A percentile compares a stretch with the other conserved stretches of the same genome.
Evolutionary conservation across 768 basidiomycete species (phyloP).

Genomic region (Collybia sp.): DNA sequence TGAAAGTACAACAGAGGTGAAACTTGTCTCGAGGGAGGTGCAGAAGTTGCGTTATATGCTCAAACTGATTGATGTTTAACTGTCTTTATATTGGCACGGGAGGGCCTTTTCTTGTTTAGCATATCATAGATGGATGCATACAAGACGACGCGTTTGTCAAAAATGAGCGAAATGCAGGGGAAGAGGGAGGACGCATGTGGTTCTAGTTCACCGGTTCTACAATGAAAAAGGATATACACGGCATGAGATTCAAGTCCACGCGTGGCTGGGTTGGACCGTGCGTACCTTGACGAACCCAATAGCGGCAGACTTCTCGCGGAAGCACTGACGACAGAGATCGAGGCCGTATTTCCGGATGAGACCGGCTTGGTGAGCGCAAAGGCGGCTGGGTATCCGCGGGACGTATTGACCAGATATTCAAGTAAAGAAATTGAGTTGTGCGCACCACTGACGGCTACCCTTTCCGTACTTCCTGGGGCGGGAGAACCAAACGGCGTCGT

Average conservation of each 20-base stretch:
- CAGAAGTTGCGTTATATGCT: too few relatives aligned
- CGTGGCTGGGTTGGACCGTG: background rate
- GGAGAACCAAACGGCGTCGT: slow-evolving; percentile 98
- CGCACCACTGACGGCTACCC: slow-evolving; percentile 92
- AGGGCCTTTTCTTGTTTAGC: background rate
- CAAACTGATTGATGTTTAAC: background rate
- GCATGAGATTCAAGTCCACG: too few relatives aligned
- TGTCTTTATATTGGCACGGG: too few relatives aligned
- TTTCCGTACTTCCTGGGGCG: slow-evolving; percentile 94
- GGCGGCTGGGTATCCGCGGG: slow-evolving; percentile 53
- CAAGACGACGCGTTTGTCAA: slow-evolving; percentile 7
- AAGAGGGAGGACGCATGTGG: too few relatives aligned
- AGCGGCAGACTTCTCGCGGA: slow-evolving; percentile 91
- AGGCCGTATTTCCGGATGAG: slow-evolving; percentile 96
- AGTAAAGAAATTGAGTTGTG: slow-evolving; percentile 6
- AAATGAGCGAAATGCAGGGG: background rate
- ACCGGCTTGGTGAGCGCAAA: slow-evolving; percentile 96
- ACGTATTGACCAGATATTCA: background rate
- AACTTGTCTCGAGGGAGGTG: too few relatives aligned
- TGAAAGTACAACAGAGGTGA: too few relatives aligned
- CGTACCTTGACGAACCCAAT: slow-evolving; percentile 94
- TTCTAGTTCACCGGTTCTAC: slow-evolving; percentile 39
- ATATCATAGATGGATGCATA: slow-evolving; percentile 11
- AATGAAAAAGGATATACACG: slow-evolving; percentile 1
- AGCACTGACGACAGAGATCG: slow-evolving; percentile 97